Base-by-base conservation (phyloP, 345 rosid genomes). In the Gynandropsis gynandra region DNA sequence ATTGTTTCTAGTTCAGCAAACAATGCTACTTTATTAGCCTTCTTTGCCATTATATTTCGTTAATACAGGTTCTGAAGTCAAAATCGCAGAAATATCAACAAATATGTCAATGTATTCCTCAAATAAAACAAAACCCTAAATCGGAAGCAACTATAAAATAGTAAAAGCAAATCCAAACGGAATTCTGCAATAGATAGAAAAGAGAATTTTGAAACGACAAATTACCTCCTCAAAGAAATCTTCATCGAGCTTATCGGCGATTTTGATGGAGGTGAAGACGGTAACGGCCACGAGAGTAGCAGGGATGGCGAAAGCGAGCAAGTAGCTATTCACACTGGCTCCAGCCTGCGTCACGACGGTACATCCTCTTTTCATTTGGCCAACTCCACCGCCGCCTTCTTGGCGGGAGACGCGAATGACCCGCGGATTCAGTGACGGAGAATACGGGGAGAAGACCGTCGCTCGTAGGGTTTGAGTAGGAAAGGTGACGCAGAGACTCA, bases 161-260 rank as follows among this genome's bases (percentile, higher is more conserved):
- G n/a, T n/a, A n/a, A n/a, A 24, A 24, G 29, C 29, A 24, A 24
- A 2, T 24, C 2, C 18, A 9, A 9, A 50, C 31, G 52, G 4
- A 14, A 61, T 9, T 27, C 42, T 39, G 43, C 65, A 27, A 5
- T 39, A 9, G 10, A 24, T 2, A 11, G 19, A 31, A 14, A 43
- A 4, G 20, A 24, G 5, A 24, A 24, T 24, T 5, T 24, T 5
- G 1, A 18, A 31, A 56, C n/a, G 0, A 24, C 1, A 10, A 54
- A 44, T 59, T 66, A 86, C 98, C 78, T 86, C 89, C 50, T 90
- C 90, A 1, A 86, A 78, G 57, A 66, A 90, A 24, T 83, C 73
- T 20, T 53, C 21, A 49, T 86, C 96, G 43, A 86, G 95, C 70
- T 69, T 69, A 61, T 86, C 94, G 45, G 88, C 77, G 36, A 89